These are phyloP conservation scores for Dothideomycetidae sp. DNA, from an alignment of 2,329 filamentous ascomycete genomes.

Conservation along the genomic window DNA sequence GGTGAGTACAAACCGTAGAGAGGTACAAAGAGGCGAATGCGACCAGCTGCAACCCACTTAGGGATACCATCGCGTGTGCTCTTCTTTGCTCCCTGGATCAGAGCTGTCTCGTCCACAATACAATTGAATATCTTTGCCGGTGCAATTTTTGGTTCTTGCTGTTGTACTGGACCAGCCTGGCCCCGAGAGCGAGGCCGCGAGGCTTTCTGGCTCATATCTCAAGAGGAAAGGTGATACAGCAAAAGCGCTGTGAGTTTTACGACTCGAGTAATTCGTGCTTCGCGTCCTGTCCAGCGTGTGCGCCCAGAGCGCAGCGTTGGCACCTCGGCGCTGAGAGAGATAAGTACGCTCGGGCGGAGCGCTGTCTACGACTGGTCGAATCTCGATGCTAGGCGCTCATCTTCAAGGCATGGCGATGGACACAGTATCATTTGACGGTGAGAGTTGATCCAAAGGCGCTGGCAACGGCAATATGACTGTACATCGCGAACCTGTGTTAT, in stretches of 20 bases:
- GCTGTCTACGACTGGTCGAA: no score
- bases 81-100: conserved; percentile 37
- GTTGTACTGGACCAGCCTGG: neutral
- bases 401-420: conserved; percentile 6
- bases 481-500: conserved; percentile 3
- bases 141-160: conserved; percentile 5
- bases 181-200: conserved; percentile 5
- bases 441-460: conserved; percentile 4
- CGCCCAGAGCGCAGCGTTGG: no score
- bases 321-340: no score
- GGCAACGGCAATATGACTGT: conserved; percentile 6
- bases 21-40: conserved; percentile 37
- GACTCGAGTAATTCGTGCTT: no score
- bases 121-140: conserved; percentile 38
- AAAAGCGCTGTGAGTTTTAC: no score
- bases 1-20: conserved; percentile 31
- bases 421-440: conserved; percentile 3
- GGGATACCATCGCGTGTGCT: conserved; percentile 38
- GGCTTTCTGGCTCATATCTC: neutral
- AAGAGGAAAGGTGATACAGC: no score
- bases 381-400: neutral
- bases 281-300: no score
- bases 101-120: conserved; percentile 38
- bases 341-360: no score
- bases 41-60: conserved; percentile 36